Conservation (phyloP, 495 filamentous ascomycete species). For the Penicillium nucicola region DNA sequence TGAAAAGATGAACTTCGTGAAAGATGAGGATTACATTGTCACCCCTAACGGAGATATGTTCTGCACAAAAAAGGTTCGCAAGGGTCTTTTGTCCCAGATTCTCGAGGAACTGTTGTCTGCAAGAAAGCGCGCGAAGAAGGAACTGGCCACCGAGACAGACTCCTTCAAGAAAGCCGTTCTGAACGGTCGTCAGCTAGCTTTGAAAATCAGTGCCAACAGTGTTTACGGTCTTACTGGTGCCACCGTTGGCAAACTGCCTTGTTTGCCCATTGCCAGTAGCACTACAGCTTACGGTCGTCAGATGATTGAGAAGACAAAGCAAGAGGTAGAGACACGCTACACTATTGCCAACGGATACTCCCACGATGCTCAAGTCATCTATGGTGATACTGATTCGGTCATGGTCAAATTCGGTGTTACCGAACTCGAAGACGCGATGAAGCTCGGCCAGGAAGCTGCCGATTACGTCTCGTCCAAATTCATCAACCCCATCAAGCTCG, state of each 20-base stretch:
- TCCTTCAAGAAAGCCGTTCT: constrained; percentile 96
- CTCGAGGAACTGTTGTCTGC: constrained; percentile 86
- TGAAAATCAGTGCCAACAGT: constrained; percentile 97
- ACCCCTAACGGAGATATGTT: constrained; percentile 95
- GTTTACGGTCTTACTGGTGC: constrained; percentile 98
- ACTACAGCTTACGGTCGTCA: constrained; percentile 93
- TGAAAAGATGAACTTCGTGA: constrained; percentile 67
- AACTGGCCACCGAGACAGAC: constrained; percentile 87
- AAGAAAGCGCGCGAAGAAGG: constrained; percentile 89
- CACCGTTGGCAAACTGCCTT: constrained; percentile 92
- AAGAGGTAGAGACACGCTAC: constrained; percentile 85
- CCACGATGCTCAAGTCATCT: constrained; percentile 94
- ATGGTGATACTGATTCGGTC: constrained; percentile 98
- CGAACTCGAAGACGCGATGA: constrained; percentile 85
- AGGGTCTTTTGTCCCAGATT: constrained; percentile 92
- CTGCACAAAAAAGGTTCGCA: constrained; percentile 80
- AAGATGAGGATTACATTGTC: constrained; percentile 92
- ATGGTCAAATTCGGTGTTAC: constrained; percentile 98
- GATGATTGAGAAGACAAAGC: constrained; percentile 97
- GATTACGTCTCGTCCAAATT: constrained; percentile 87
- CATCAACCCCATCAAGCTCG: constrained; percentile 92
- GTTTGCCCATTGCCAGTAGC: constrained; percentile 91
- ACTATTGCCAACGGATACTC: constrained; percentile 91
- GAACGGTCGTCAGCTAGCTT: constrained; percentile 92
- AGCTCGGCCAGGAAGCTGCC: constrained; percentile 87